These are phyloP conservation scores for Graphilbum ipis-grandicollis DNA, from an alignment of 2,329 filamentous ascomycete species.

Conservation along the genomic window DNA sequence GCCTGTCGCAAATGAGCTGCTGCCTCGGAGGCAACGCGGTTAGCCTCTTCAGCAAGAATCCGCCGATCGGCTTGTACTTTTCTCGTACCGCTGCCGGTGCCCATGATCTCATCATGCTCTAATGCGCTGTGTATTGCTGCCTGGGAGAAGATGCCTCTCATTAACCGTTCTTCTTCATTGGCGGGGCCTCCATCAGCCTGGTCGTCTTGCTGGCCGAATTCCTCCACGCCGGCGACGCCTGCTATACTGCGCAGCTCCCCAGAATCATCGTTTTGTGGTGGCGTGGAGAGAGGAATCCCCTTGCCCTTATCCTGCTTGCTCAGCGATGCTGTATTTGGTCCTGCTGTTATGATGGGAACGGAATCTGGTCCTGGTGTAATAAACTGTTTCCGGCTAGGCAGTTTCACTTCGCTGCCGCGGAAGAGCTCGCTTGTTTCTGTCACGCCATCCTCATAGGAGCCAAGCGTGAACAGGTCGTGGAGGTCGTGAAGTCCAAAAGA, in stretches of 20 bases:
- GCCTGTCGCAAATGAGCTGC: slow-evolving; percentile 59
- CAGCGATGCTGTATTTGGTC: background rate
- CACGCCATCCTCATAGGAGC: slow-evolving; percentile 45
- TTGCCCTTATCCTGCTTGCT: background rate
- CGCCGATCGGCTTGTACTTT: slow-evolving; percentile 56
- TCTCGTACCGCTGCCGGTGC: slow-evolving; percentile 53
- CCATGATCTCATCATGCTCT: slow-evolving; percentile 84
- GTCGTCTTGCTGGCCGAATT: slow-evolving; percentile 28
- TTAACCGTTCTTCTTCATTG: slow-evolving; percentile 54
- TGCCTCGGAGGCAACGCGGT: slow-evolving; percentile 59
- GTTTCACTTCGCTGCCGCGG: slow-evolving; percentile 65
- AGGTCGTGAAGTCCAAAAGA: slow-evolving; percentile 81
- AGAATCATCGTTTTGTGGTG: slow-evolving; percentile 2
- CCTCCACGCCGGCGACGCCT: slow-evolving; percentile 47
- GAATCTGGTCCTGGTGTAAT: slow-evolving; percentile 14
- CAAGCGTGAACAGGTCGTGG: slow-evolving; percentile 78
- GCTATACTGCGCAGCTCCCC: slow-evolving; percentile 20
- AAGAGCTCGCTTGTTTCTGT: slow-evolving; percentile 81
- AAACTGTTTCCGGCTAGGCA: slow-evolving; percentile 16
- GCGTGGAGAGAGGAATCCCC: background rate
- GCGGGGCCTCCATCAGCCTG: slow-evolving; percentile 15
- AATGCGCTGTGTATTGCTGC: slow-evolving; percentile 80
- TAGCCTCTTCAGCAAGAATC: slow-evolving; percentile 69
- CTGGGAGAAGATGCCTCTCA: slow-evolving; percentile 76
- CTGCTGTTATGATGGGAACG: slow-evolving; percentile 3